Conservation (phyloP, 176 grass and related monocot genomes). For the Hsuehochloa calcarea region DNA sequence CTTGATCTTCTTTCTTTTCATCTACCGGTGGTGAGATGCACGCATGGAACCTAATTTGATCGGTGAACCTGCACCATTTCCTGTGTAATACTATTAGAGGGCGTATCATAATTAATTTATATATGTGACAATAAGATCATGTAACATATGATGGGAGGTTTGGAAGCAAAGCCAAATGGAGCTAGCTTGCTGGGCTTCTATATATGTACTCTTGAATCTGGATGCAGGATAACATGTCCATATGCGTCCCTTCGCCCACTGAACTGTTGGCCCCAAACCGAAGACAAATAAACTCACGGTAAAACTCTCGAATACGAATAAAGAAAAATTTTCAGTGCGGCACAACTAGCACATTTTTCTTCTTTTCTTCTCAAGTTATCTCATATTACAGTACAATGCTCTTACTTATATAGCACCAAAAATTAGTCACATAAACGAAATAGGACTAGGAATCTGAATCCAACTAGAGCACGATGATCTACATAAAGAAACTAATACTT, state of each 20-base stretch:
- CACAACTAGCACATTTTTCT: too few relatives aligned
- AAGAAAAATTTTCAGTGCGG: too few relatives aligned
- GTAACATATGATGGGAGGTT: not conserved
- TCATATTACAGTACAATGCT: too few relatives aligned
- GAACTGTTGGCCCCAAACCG: too few relatives aligned
- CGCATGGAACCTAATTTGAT: not conserved
- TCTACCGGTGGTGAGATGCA: not conserved
- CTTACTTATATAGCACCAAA: too few relatives aligned
- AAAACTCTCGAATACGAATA: too few relatives aligned
- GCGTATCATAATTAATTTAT: not conserved
- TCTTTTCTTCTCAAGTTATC: too few relatives aligned
- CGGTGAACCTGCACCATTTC: not conserved
- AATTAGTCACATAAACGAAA: too few relatives aligned
- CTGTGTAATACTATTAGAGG: slow-evolving; percentile 9
- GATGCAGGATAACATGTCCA: not conserved
- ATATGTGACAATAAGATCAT: slow-evolving; percentile 24
- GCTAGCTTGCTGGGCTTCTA: not conserved
- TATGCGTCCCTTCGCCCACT: not conserved
- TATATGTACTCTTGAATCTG: not conserved
- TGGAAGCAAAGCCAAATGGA: slow-evolving; percentile 19
- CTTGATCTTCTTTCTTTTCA: not conserved
- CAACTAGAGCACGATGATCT: too few relatives aligned
- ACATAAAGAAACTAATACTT: too few relatives aligned
- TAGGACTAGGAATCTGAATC: too few relatives aligned
- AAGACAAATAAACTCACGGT: too few relatives aligned